Base-by-base conservation (phyloP, 83 land plant genomes). In the Picea mariana region DNA sequence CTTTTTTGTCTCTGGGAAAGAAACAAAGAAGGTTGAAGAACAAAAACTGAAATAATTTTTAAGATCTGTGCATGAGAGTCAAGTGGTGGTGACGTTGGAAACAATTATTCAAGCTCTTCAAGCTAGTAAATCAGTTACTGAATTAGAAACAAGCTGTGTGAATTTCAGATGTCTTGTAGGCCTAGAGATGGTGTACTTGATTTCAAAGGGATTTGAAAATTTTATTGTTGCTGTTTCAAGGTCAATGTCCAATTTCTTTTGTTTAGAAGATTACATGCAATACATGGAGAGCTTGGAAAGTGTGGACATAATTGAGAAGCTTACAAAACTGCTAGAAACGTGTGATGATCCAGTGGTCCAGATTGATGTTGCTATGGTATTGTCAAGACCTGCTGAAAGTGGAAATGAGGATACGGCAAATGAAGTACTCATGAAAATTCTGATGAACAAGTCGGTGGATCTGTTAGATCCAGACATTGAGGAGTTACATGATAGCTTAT, bases 111-210 rank as follows among this genome's bases (percentile, higher is more conserved):
- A 81, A 40, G 86, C 83, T 62, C 84, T 88, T 20, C 81, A 81
- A 77, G 85, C 90, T 47, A 88, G 90, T 62, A 83, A 85, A 66
- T 86, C 90, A 6, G 82, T 88, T 24, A 77, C 90, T 24, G 90
- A 88, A 47, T 78, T 88, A n/a, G 88, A 88, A 77, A 77, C 81
- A 47, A 85, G 84, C 72, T 67, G 85, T 26, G 58, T 38, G 17
- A 81, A 67, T 69, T 85, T 86, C 55, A 88, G 85, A 63, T 49
- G 62, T 21, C 77, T 86, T 47, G 62, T 86, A 63, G 90, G 88
- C 64, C 88, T 81, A n/a, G 82, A 68, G 66, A 58, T 88, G 27
- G 83, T 75, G 13, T 69, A 72, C 12, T 69, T 88, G 9, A 77
- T 88, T 15, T 69, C 81, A 38, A 15, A 40, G 15, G 84, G 81